Conservation (phyloP, 1,284 basidiomycete genomes). For the Trichosporon asahii region DNA sequence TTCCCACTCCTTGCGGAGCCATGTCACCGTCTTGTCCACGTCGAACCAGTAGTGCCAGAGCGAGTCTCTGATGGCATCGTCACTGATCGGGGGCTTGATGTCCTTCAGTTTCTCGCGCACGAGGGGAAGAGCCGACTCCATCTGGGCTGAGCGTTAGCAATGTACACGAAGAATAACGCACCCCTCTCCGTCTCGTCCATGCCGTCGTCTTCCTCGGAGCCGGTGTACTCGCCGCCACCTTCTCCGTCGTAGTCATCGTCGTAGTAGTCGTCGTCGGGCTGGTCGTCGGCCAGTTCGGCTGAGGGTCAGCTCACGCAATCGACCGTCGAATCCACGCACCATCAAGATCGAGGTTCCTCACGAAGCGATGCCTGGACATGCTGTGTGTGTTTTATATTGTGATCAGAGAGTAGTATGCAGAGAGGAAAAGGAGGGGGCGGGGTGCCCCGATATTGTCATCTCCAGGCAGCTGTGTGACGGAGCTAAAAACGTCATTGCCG, state of each 20-base stretch:
- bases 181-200: constrained; percentile 40
- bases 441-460: neutral
- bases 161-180: constrained; percentile 23
- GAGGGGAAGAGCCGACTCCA: constrained; percentile 66
- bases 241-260: constrained; percentile 40
- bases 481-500: neutral
- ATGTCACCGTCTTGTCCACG: constrained; percentile 69
- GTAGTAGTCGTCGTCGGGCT: constrained; percentile 54
- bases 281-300: constrained; percentile 21
- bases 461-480: neutral
- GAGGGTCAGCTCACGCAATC: neutral
- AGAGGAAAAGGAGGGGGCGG: too few relatives aligned
- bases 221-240: constrained; percentile 48
- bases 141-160: constrained; percentile 59
- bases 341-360: constrained; percentile 82
- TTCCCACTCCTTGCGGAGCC: constrained; percentile 59
- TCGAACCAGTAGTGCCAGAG: constrained; percentile 91
- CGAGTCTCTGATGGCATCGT: constrained; percentile 70
- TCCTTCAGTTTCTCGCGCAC: constrained; percentile 67
- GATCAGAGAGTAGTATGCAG: neutral
- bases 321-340: constrained; percentile 56
- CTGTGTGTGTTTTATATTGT: neutral
- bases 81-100: constrained; percentile 66
- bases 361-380: constrained; percentile 80
- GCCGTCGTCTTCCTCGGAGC: constrained; percentile 44